These are phyloP conservation scores for Coix lacrymajobi DNA, from an alignment of 176 grass and related monocot species.

Conservation along the genomic window DNA sequence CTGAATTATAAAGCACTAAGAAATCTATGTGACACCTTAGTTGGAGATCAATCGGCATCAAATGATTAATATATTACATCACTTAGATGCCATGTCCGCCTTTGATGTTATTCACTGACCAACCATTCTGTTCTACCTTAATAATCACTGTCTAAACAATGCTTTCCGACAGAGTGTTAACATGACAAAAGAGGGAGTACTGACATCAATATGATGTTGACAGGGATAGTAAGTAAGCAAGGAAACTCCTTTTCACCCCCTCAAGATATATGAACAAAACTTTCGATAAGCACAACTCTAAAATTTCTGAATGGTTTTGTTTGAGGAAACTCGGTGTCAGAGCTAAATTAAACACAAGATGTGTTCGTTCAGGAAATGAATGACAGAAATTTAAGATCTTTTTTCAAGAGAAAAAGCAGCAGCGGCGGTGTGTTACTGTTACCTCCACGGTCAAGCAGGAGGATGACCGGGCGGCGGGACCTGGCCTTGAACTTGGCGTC, in stretches of 20 bases:
- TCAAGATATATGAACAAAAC: background rate
- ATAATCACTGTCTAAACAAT: background rate
- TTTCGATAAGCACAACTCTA: background rate
- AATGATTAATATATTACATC: background rate
- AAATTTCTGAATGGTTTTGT: background rate
- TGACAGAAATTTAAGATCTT: background rate
- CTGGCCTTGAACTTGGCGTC: constrained; percentile 58
- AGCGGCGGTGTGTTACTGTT: background rate
- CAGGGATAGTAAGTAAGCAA: background rate
- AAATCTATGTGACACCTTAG: background rate
- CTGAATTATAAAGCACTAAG: background rate
- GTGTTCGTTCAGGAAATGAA: background rate
- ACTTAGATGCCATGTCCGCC: background rate
- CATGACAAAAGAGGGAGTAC: background rate
- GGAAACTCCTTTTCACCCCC: background rate
- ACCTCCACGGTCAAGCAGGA: constrained; percentile 95
- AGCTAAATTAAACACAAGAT: background rate
- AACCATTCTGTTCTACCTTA: background rate
- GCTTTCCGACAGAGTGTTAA: background rate
- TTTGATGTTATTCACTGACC: background rate
- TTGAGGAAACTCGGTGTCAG: background rate
- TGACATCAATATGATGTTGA: background rate
- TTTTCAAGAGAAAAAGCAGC: background rate
- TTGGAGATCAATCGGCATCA: constrained; percentile 43
- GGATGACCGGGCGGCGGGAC: constrained; percentile 66